phyloP scores from a whole-genome alignment of 495 filamentous ascomycete genomes.

The Cercophora newfieldiana region DNA sequence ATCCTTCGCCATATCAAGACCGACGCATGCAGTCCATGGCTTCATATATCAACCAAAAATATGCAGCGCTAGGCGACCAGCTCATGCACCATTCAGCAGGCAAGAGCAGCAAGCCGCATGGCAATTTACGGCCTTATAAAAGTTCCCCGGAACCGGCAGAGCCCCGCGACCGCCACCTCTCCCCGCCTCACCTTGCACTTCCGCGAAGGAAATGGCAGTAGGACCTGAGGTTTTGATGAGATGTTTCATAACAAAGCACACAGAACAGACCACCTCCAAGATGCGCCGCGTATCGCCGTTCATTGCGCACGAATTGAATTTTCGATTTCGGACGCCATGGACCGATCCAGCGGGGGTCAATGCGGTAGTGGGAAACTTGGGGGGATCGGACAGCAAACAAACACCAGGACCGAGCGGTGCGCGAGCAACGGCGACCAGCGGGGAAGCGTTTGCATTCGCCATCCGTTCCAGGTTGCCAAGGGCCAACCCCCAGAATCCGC shows the following conservation, averaged over 20 bases:
- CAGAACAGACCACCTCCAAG: not conserved
- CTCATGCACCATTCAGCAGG: not conserved
- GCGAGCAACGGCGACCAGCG: not conserved
- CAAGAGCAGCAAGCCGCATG: not conserved
- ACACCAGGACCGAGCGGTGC: constrained; percentile 3
- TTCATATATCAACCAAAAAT: not conserved
- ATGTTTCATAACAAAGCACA: not conserved
- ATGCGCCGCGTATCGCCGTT: not conserved
- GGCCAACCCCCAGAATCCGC: not conserved
- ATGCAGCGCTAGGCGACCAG: not conserved
- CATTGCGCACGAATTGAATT: not conserved
- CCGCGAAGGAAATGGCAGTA: not conserved
- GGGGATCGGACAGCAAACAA: not conserved
- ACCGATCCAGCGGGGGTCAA: not conserved
- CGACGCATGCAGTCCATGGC: not conserved
- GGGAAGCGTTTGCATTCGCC: not conserved
- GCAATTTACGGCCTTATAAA: not conserved
- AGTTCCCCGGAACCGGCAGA: not conserved
- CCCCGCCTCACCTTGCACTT: not conserved
- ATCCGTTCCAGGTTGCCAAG: not conserved
- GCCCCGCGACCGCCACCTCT: not conserved
- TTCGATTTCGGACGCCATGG: constrained; percentile 1
- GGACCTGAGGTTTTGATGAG: not conserved
- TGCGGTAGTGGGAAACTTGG: not conserved
- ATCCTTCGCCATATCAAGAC: not conserved